Percentiles rank a stretch among this genome's conserved stretches.
phyloP scores from a whole-genome alignment of 805 yeast species.

The Yueomyces sinensis region DNA sequence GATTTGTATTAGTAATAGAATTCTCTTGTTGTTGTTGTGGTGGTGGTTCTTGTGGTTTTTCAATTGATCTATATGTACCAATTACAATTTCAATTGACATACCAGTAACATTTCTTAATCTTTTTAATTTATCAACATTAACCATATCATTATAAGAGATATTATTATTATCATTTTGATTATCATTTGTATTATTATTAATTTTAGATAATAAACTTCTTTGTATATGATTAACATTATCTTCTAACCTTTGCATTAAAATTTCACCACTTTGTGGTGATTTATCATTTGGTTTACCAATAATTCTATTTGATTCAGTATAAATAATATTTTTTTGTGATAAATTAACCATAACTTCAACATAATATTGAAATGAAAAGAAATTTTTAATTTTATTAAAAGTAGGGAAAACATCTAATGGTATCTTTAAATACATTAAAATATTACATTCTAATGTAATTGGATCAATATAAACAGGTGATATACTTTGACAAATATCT shows the following conservation, averaged over 20 bases:
- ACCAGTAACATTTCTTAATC: constrained; percentile 68
- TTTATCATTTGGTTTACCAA: constrained; percentile 16
- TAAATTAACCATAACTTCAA: constrained; percentile 73
- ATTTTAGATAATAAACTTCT: constrained; percentile 8
- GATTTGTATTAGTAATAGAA: not conserved
- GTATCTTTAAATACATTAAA: constrained; percentile 54
- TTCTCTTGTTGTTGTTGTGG: not conserved
- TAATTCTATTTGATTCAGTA: constrained; percentile 20
- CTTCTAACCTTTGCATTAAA: not conserved
- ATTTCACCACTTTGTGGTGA: constrained; percentile 1
- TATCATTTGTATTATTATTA: constrained; percentile 1
- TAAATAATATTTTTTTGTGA: constrained; percentile 40
- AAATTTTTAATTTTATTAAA: constrained; percentile 44
- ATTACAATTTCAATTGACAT: constrained; percentile 66
- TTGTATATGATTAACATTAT: constrained; percentile 6
- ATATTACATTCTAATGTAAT: constrained; percentile 40
- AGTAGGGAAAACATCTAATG: constrained; percentile 79
- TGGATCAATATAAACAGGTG: constrained; percentile 73
- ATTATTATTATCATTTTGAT: constrained; percentile 15
- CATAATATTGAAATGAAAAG: constrained; percentile 71
- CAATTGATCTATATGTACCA: constrained; percentile 54
- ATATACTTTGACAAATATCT: constrained; percentile 64
- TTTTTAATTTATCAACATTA: constrained; percentile 68
- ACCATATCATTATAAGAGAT: constrained; percentile 32
- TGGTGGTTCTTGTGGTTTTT: not conserved